phyloP scores from a whole-genome alignment of 1,139 yeast genomes.

The Zygosaccharomyces pseudobailii region DNA sequence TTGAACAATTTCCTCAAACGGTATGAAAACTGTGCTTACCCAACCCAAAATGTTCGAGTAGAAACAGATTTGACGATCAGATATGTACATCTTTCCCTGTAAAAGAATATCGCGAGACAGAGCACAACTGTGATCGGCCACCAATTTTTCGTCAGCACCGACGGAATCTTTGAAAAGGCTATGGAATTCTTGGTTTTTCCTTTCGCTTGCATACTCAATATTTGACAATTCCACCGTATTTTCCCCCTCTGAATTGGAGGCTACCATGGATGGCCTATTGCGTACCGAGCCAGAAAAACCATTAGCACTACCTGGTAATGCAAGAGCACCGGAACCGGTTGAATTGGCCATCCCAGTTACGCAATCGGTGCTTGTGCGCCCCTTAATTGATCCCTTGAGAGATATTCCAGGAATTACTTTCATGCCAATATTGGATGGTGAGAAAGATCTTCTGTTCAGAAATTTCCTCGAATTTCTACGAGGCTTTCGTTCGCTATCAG shows the following conservation, averaged over 20 bases:
- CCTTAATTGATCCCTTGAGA: conserved; percentile 22
- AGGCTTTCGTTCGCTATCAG: conserved; percentile 23
- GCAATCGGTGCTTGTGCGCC: conserved; percentile 15
- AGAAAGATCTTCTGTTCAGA: conserved; percentile 28
- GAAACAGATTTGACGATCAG: conserved; percentile 58
- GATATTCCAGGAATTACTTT: conserved; percentile 26
- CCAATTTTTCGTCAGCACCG: conserved; percentile 48
- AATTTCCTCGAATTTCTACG: conserved; percentile 27
- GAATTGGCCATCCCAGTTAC: background rate
- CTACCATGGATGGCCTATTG: conserved; percentile 1
- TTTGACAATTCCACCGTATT: conserved; percentile 25
- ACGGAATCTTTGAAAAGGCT: conserved; percentile 50
- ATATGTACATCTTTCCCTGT: conserved; percentile 66
- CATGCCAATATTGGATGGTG: conserved; percentile 26
- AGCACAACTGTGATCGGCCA: conserved; percentile 70
- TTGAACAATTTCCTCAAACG: conserved; percentile 64
- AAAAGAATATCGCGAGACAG: conserved; percentile 63
- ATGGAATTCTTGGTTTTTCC: conserved; percentile 61
- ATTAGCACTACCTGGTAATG: background rate
- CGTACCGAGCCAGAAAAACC: background rate
- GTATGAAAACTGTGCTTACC: conserved; percentile 62
- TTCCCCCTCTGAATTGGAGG: conserved; percentile 15
- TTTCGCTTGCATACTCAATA: conserved; percentile 36
- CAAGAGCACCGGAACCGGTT: conserved; percentile 6
- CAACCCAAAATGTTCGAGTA: conserved; percentile 72